Evolutionary conservation across 2,329 filamentous ascomycete genomes (phyloP).

Genomic region (Colletotrichum godetiae): DNA sequence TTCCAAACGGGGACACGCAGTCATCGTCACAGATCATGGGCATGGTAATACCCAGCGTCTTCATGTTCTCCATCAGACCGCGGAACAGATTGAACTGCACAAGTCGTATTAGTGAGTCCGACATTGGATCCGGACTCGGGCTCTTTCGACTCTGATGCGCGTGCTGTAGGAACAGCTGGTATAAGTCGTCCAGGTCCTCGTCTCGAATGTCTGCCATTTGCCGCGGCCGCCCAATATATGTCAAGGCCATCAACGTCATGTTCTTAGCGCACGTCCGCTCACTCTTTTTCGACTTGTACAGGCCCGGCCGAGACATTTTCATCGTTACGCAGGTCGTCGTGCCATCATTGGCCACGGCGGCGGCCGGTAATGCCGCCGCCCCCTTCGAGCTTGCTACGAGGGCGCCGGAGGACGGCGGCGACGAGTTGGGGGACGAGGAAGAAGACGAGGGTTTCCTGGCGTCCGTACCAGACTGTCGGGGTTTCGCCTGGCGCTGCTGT

Average conservation of each 20-base stretch:
- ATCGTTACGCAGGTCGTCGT: neutral
- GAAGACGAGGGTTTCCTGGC: neutral
- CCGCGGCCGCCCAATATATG: conserved; percentile 9
- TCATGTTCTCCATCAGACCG: conserved; percentile 8
- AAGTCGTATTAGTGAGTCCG: conserved; percentile 21
- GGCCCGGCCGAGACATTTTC: neutral
- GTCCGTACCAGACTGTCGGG: neutral
- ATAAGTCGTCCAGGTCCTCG: conserved; percentile 22
- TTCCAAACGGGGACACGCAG: conserved; percentile 34
- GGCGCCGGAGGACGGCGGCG: neutral
- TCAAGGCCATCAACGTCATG: conserved; percentile 8
- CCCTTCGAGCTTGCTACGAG: neutral
- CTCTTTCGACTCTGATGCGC: neutral
- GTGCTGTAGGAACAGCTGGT: conserved; percentile 16
- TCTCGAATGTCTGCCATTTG: neutral
- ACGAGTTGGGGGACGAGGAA: neutral
- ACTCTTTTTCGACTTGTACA: neutral
- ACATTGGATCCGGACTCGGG: neutral
- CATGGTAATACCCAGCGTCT: conserved; percentile 20
- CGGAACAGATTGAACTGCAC: conserved; percentile 23
- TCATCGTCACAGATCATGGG: conserved; percentile 33
- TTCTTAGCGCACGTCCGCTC: neutral
- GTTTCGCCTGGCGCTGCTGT: conserved; percentile 5
- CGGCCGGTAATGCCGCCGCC: neutral
- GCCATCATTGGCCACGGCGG: neutral